Base-by-base conservation (phyloP, 441 rosid genomes). In the Jatropha podagrica region DNA sequence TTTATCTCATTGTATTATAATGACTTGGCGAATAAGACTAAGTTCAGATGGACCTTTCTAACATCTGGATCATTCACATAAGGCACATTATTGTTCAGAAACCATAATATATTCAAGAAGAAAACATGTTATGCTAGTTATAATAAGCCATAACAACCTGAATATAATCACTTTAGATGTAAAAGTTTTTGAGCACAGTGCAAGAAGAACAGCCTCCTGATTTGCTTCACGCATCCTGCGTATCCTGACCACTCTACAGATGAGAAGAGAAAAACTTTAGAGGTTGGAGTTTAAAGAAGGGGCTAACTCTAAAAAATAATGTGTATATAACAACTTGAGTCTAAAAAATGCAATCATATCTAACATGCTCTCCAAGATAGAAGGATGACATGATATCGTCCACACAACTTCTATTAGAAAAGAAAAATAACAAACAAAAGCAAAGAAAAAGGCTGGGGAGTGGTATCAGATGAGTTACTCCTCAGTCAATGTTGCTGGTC, bases 171-270 rank as follows among this genome's bases (percentile, higher is more conserved):
- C 98, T 89, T 84, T 92, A 72, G 90, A 85, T 37, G 84, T 91
- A 81, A 96, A 93, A 59, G 97, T 91, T 85, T 92, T 91, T 49
- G 95, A 84, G 85, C 99, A 96, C 83, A 96, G 79, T 68, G 97
- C 90, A 68, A 96, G 91, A 75, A 96, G 98, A 81, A 96, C 97
- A 3, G 97, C 97, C 85, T 92, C 98, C 86, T 91, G 97, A 81
- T 94, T 91, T 23, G 85, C 89, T 81, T 91, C 98, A 52, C 95
- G 97, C 85, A 88, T 89, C 81, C 98, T 87, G 27, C 95, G 98
- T 81, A 94, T 81, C 78, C 97, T 94, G 70, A 96, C 90, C 81
- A 96, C 98, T 91, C 98, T 96, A 76, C 73, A 82, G 20, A 81
- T 54, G 75, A 77, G 51, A 60, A 71, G 49, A 60, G 23, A 73